These are phyloP conservation scores for Lactuca saligna DNA, from an alignment of 129 eudicot genomes.

Conservation along the genomic window DNA sequence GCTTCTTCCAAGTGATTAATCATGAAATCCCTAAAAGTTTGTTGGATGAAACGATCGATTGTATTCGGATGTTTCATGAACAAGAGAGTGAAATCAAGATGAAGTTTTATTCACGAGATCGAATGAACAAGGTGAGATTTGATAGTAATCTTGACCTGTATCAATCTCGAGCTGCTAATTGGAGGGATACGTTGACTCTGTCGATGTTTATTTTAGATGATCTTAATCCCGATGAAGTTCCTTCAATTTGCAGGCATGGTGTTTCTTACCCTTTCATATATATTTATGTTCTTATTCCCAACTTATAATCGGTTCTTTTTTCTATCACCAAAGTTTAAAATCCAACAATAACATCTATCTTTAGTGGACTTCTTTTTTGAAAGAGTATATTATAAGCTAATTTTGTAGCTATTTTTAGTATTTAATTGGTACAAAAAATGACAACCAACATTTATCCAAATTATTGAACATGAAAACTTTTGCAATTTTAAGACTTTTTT, in stretches of 20 bases:
- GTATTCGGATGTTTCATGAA: conserved; percentile 42
- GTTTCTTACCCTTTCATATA: too few species aligned
- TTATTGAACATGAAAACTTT: not conserved
- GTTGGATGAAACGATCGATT: conserved; percentile 34
- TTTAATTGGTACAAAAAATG: too few species aligned
- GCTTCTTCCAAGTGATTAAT: conserved; percentile 49
- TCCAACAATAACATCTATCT: not conserved
- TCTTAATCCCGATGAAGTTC: conserved; percentile 36
- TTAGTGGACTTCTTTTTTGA: too few species aligned
- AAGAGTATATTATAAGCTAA: too few species aligned
- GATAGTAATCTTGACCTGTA: conserved; percentile 36
- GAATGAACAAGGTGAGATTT: conserved; percentile 25
- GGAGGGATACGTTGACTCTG: conserved; percentile 53
- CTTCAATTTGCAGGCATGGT: conserved; percentile 39
- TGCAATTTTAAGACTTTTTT: not conserved
- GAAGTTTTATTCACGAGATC: conserved; percentile 37
- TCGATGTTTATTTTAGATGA: conserved; percentile 14
- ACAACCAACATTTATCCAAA: too few species aligned
- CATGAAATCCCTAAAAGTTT: conserved; percentile 36
- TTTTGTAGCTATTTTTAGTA: too few species aligned
- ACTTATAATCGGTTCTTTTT: not conserved
- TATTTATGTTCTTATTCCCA: not conserved
- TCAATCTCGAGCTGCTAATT: conserved; percentile 38
- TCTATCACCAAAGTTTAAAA: not conserved
- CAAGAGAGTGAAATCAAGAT: conserved; percentile 41